Percentiles rank a stretch among this genome's conserved stretches.
These are phyloP conservation scores for Metschnikowia arizonensis DNA, from an alignment of 805 yeast genomes.

Conservation along the genomic window DNA sequence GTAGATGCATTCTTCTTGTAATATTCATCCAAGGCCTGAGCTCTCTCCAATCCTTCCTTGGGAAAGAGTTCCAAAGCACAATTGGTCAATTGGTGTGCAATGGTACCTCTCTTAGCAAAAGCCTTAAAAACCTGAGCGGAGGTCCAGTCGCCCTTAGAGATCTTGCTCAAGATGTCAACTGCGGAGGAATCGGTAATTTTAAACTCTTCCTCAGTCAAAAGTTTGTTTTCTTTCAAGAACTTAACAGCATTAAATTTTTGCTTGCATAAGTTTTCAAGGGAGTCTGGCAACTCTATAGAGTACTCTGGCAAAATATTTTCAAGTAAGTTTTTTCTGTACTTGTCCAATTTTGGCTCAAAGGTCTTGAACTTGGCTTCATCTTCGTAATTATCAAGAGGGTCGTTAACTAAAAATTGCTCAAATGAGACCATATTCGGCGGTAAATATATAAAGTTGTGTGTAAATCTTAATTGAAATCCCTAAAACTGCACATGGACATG, in stretches of 20 bases:
- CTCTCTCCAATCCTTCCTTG: conserved; percentile 55
- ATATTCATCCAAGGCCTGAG: conserved; percentile 51
- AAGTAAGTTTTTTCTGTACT: conserved; percentile 35
- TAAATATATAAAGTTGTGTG: neutral
- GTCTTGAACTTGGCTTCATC: conserved; percentile 39
- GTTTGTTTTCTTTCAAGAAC: conserved; percentile 31
- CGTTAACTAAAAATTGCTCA: conserved; percentile 28
- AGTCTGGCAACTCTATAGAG: conserved; percentile 30
- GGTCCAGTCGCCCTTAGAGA: conserved; percentile 44
- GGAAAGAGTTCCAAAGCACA: conserved; percentile 59
- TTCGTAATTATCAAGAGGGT: conserved; percentile 30
- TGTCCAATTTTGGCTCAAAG: conserved; percentile 46
- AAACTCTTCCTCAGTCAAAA: conserved; percentile 36
- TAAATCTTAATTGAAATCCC: no score
- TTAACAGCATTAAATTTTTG: conserved; percentile 36
- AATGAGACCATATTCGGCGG: conserved; percentile 15
- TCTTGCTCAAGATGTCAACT: conserved; percentile 36
- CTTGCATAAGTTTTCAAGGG: conserved; percentile 30
- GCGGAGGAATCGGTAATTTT: conserved; percentile 45
- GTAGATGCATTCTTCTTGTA: conserved; percentile 45
- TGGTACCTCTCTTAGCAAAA: conserved; percentile 59
- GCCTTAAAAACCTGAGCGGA: conserved; percentile 56
- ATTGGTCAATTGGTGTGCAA: conserved; percentile 61
- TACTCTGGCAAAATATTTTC: conserved; percentile 42
- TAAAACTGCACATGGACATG: neutral